Evolutionary conservation across 73 alveolate genomes (phyloP).

Genomic region (Urostyla sp.): DNA sequence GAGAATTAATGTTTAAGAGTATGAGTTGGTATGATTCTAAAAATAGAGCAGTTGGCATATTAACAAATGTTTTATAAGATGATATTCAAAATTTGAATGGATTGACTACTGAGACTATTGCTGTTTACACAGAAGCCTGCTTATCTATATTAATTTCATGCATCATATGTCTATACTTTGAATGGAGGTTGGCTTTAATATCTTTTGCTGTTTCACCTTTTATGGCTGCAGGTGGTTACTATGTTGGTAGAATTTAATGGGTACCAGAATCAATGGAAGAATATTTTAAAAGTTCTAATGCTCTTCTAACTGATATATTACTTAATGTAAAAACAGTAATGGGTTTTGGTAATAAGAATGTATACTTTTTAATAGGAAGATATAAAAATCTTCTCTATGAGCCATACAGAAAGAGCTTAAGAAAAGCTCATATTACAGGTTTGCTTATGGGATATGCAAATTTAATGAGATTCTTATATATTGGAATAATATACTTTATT

Average conservation of each 20-base stretch:
- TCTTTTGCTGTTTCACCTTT: too few species aligned
- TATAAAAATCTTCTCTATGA: slow-evolving; percentile 56
- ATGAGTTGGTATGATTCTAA: not conserved
- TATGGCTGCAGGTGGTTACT: too few species aligned
- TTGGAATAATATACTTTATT: slow-evolving; percentile 68
- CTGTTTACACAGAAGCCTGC: not conserved
- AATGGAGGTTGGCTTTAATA: too few species aligned
- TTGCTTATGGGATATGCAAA: slow-evolving; percentile 67
- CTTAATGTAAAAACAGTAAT: slow-evolving; percentile 80
- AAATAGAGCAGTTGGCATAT: not conserved
- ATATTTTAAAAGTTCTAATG: slow-evolving; percentile 13
- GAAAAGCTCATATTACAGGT: slow-evolving; percentile 73
- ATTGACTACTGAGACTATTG: not conserved
- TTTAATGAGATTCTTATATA: slow-evolving; percentile 63
- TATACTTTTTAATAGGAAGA: slow-evolving; percentile 58
- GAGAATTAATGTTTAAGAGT: not conserved
- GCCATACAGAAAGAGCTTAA: slow-evolving; percentile 44
- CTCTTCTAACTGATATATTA: slow-evolving; percentile 36
- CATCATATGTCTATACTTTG: too few species aligned
- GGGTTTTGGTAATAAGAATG: slow-evolving; percentile 78
- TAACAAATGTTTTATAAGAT: not conserved
- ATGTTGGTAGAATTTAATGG: not conserved
- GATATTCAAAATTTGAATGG: not conserved
- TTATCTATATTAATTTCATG: too few species aligned
- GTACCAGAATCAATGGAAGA: not conserved